These are phyloP conservation scores for Skeletonema grethae DNA, from an alignment of 108 stramenopile genomes.

Conservation along the genomic window DNA sequence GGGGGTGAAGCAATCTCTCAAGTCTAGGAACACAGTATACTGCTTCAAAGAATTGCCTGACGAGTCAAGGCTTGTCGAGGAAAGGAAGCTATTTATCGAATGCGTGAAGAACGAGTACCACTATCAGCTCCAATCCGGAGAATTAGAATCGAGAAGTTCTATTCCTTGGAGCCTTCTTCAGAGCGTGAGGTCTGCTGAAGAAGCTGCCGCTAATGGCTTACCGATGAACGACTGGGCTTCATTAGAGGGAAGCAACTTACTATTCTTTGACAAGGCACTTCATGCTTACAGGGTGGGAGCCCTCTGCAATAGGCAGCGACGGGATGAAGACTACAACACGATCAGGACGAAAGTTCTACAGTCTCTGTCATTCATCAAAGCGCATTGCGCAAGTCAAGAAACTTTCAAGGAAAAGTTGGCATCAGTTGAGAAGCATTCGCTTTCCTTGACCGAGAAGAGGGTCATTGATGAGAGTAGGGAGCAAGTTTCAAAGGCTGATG, in stretches of 20 bases:
- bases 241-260: conserved; percentile 8
- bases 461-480: conserved; percentile 37
- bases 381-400: conserved; percentile 24
- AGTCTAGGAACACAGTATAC: neutral
- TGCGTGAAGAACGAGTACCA: conserved; percentile 17
- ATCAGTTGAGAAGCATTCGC: conserved; percentile 3
- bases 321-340: conserved; percentile 23
- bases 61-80: neutral
- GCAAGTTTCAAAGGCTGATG: conserved; percentile 38
- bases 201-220: conserved; percentile 17
- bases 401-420: conserved; percentile 35
- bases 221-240: conserved; percentile 24
- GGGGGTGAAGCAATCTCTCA: neutral
- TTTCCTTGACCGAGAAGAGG: conserved; percentile 27
- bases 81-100: neutral
- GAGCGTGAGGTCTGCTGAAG: conserved; percentile 31
- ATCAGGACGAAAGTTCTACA: conserved; percentile 29
- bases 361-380: conserved; percentile 40
- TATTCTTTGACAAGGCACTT: conserved; percentile 16
- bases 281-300: conserved; percentile 38
- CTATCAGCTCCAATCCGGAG: conserved; percentile 15
- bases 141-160: conserved; percentile 38
- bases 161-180: conserved; percentile 32
- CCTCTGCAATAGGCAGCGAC: conserved; percentile 12
- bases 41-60: neutral